phyloP scores from a whole-genome alignment of 768 basidiomycete genomes.

The Rhodosporidiobolus sp. region DNA sequence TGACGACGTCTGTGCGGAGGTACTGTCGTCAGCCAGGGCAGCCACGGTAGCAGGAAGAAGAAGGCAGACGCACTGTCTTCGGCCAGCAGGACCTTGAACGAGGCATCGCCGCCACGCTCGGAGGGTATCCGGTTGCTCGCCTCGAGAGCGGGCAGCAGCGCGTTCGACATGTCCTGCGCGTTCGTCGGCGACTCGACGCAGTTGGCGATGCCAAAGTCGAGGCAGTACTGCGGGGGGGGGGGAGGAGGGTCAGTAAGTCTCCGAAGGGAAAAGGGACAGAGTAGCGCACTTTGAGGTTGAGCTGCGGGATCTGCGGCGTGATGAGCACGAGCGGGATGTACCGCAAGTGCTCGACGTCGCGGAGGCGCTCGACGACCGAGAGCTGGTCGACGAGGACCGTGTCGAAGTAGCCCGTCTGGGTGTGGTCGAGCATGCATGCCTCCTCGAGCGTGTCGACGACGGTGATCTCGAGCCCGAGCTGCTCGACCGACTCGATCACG shows the following conservation, averaged over 20 bases:
- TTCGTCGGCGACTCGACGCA: slow-evolving; percentile 88
- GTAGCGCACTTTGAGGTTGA: slow-evolving; percentile 42
- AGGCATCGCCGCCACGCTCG: slow-evolving; percentile 75
- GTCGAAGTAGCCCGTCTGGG: slow-evolving; percentile 74
- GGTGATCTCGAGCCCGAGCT: slow-evolving; percentile 73
- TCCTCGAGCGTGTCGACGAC: slow-evolving; percentile 75
- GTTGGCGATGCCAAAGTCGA: slow-evolving; percentile 69
- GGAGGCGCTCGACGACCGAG: slow-evolving; percentile 74
- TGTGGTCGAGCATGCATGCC: slow-evolving; percentile 51
- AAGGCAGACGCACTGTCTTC: slow-evolving; percentile 64
- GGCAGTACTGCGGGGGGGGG: slow-evolving; percentile 26
- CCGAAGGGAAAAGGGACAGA: slow-evolving; percentile 61
- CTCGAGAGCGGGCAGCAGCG: slow-evolving; percentile 88
- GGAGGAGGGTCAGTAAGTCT: slow-evolving; percentile 24
- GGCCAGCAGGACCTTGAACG: slow-evolving; percentile 88
- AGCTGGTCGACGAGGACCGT: slow-evolving; percentile 93
- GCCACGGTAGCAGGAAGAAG: neutral
- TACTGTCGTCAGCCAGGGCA: neutral
- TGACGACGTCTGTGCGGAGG: slow-evolving; percentile 52
- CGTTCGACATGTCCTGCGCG: slow-evolving; percentile 82
- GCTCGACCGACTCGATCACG: slow-evolving; percentile 70
- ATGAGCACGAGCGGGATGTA: slow-evolving; percentile 90
- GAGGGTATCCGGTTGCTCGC: slow-evolving; percentile 88
- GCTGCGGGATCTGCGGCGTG: slow-evolving; percentile 41
- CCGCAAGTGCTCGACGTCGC: slow-evolving; percentile 86